Percentiles rank a stretch among this genome's conserved stretches.
These are phyloP conservation scores for Sordaria brevicollis DNA, from an alignment of 495 filamentous ascomycete species.

Conservation along the genomic window DNA sequence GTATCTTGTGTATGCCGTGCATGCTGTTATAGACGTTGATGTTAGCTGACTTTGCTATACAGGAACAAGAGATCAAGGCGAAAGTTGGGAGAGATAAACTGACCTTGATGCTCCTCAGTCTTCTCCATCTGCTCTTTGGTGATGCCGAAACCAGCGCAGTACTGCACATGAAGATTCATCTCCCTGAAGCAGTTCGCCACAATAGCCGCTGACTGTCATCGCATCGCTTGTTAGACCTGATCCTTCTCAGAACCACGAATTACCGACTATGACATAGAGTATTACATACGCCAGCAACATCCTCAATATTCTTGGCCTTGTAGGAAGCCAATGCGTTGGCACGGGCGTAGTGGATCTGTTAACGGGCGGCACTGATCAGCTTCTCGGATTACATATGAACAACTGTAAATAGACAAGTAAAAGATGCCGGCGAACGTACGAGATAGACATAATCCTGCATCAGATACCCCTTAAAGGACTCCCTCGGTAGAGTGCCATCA, in stretches of 20 bases:
- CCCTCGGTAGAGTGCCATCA: conserved; percentile 56
- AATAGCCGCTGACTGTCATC: conserved; percentile 53
- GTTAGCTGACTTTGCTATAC: neutral
- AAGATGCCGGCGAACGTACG: no score
- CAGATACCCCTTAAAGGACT: conserved; percentile 75
- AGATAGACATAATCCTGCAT: conserved; percentile 86
- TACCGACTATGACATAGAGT: no score
- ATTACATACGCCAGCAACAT: conserved; percentile 53
- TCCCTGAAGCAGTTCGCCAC: conserved; percentile 69
- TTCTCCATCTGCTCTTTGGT: conserved; percentile 61
- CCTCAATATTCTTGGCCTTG: conserved; percentile 64
- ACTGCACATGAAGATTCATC: conserved; percentile 68
- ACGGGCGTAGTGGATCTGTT: conserved; percentile 74
- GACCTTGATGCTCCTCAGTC: conserved; percentile 66
- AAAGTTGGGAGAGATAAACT: no score
- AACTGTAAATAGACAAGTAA: no score
- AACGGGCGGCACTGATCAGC: no score
- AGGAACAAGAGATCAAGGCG: no score
- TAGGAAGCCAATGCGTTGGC: conserved; percentile 76
- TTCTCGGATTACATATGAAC: no score
- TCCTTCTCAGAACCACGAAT: neutral
- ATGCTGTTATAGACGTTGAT: conserved; percentile 32
- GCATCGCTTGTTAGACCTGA: neutral
- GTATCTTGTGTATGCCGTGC: conserved; percentile 69
- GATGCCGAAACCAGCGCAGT: conserved; percentile 74